Conservation (phyloP, 176 grass and related monocot species). For the Pontederia paniculata region DNA sequence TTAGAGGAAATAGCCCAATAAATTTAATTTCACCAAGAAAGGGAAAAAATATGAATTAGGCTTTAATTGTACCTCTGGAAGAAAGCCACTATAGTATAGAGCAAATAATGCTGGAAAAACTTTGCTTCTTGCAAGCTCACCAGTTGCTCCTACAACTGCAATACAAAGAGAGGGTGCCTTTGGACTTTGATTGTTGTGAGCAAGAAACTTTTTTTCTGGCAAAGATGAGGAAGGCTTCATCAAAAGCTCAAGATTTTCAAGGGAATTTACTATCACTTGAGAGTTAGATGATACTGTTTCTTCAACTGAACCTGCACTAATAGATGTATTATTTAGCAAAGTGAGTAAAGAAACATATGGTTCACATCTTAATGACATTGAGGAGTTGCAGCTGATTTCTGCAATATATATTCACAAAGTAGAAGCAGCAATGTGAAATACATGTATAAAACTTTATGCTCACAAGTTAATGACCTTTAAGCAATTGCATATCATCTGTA, state of each 20-base stretch:
- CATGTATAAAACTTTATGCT: too few relatives aligned
- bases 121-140: slow-evolving; percentile 80
- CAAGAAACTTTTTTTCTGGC: slow-evolving; percentile 14
- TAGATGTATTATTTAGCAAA: neutral
- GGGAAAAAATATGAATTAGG: neutral
- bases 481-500: too few relatives aligned
- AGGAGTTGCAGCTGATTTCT: neutral
- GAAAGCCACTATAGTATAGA: slow-evolving; percentile 13
- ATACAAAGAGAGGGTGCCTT: slow-evolving; percentile 57
- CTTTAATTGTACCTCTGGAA: slow-evolving; percentile 44
- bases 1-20: too few relatives aligned
- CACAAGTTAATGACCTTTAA: too few relatives aligned
- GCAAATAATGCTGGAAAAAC: slow-evolving; percentile 51
- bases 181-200: slow-evolving; percentile 7
- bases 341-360: neutral
- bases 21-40: too few relatives aligned
- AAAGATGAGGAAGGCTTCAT: slow-evolving; percentile 11
- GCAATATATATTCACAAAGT: too few relatives aligned
- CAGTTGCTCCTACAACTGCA: slow-evolving; percentile 83
- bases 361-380: slow-evolving; percentile 7
- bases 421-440: too few relatives aligned
- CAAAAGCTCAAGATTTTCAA: slow-evolving; percentile 3
- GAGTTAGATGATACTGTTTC: slow-evolving; percentile 29
- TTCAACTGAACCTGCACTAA: slow-evolving; percentile 39
- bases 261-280: slow-evolving; percentile 26